phyloP scores from a whole-genome alignment of 225 moss, liverwort and hornwort genomes.

The Asterella californica region DNA sequence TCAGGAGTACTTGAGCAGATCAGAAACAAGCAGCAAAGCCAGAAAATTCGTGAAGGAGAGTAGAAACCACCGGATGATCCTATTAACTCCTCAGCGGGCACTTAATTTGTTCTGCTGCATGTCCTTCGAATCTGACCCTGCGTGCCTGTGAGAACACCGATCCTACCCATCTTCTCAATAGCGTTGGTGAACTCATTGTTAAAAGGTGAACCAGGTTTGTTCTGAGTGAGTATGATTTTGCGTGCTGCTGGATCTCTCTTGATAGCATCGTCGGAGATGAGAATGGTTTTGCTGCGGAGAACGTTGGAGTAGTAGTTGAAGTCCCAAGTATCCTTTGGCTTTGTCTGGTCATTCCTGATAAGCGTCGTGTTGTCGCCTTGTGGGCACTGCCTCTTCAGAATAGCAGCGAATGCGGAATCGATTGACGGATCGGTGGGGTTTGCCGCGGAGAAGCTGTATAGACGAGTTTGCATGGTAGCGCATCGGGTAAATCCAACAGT shows the following conservation, averaged over 20 bases:
- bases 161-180: slow-evolving; percentile 16
- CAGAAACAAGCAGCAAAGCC: too few relatives aligned
- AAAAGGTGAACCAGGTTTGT: neutral
- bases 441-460: slow-evolving; percentile 39
- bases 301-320: slow-evolving; percentile 16
- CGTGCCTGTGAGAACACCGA: slow-evolving; percentile 3
- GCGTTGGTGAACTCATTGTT: slow-evolving; percentile 2
- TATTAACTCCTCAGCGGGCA: neutral
- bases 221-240: neutral
- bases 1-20: too few relatives aligned
- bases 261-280: slow-evolving; percentile 26
- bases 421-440: slow-evolving; percentile 22
- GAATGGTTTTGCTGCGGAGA: neutral
- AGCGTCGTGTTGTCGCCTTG: neutral
- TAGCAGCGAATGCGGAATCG: neutral
- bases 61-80: too few relatives aligned
- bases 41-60: too few relatives aligned
- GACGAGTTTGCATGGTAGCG: neutral
- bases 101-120: slow-evolving; percentile 2
- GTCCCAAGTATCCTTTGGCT: slow-evolving; percentile 16
- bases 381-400: slow-evolving; percentile 20
- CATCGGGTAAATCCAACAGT: slow-evolving; percentile 46
- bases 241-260: neutral
- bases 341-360: slow-evolving; percentile 20
- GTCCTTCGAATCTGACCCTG: neutral